These are phyloP conservation scores for Blumeria graminis DNA, from an alignment of 2,329 filamentous ascomycete genomes.

Conservation along the genomic window DNA sequence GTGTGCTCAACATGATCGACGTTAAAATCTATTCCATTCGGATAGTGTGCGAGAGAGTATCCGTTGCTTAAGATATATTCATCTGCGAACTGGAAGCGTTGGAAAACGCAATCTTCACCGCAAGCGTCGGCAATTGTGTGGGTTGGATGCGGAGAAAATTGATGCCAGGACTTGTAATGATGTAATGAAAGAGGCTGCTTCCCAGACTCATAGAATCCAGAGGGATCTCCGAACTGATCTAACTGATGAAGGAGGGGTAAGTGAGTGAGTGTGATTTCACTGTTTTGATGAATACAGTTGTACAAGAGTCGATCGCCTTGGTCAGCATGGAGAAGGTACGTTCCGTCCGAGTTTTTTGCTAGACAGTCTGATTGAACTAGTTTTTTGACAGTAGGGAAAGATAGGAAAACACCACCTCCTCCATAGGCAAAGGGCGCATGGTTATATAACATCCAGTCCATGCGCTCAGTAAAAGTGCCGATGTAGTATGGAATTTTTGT, in stretches of 20 bases:
- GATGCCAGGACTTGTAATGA: conserved; percentile 15
- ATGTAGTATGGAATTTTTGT: conserved; percentile 13
- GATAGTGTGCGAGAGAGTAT: conserved; percentile 9
- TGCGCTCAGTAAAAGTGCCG: conserved; percentile 13
- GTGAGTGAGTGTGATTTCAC: conserved; percentile 11
- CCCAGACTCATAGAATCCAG: conserved; percentile 15
- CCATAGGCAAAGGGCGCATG: conserved; percentile 13
- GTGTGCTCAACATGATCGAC: conserved; percentile 12
- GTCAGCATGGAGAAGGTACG: conserved; percentile 9
- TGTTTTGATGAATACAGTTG: conserved; percentile 12
- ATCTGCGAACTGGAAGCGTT: conserved; percentile 14
- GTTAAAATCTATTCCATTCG: conserved; percentile 13
- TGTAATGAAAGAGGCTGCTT: conserved; percentile 11
- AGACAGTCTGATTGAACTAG: conserved; percentile 10
- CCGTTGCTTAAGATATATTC: conserved; percentile 13
- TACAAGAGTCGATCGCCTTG: conserved; percentile 15
- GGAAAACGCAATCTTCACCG: conserved; percentile 14
- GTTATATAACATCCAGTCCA: conserved; percentile 12
- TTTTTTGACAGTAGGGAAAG: conserved; percentile 8
- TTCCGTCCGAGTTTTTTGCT: conserved; percentile 7
- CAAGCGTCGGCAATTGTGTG: conserved; percentile 13
- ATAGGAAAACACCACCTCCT: conserved; percentile 14
- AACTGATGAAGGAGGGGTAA: conserved; percentile 11
- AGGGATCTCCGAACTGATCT: conserved; percentile 14
- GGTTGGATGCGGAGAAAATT: conserved; percentile 6